Evolutionary conservation across 352 stramenopile genomes (phyloP).

Genomic region (Globisporangium echinulatum): DNA sequence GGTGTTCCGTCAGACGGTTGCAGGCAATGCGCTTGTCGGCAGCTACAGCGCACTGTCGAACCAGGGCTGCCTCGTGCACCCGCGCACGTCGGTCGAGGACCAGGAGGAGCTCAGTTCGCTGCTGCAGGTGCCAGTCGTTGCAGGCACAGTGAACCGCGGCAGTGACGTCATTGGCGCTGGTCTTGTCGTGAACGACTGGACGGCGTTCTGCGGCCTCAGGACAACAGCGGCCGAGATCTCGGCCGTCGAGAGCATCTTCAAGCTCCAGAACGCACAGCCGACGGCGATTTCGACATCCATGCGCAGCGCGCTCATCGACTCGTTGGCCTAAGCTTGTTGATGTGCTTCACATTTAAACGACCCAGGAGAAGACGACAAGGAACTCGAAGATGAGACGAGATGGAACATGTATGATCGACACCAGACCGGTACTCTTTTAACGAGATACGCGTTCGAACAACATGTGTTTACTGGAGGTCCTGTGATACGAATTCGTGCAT

Average conservation of each 20-base stretch:
- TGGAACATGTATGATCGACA: no score
- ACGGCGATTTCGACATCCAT: conserved; percentile 73
- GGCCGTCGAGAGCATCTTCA: conserved; percentile 99
- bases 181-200: conserved; percentile 99
- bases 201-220: conserved; percentile 97
- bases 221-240: conserved; percentile 99
- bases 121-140: conserved; percentile 94
- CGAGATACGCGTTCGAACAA: no score
- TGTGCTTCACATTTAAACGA: no score
- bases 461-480: no score
- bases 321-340: conserved; percentile 69
- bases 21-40: conserved; percentile 97
- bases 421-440: no score
- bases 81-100: conserved; percentile 97
- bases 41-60: conserved; percentile 99
- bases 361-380: no score
- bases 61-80: conserved; percentile 99
- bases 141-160: conserved; percentile 98
- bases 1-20: conserved; percentile 99
- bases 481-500: no score
- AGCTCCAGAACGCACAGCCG: conserved; percentile 91
- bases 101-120: conserved; percentile 99
- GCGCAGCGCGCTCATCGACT: conserved; percentile 85
- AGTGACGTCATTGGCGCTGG: conserved; percentile 98
- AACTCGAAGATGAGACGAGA: no score